Evolutionary conservation across 495 filamentous ascomycete species (phyloP).

Genomic region (Trichocladium uniseriatum): DNA sequence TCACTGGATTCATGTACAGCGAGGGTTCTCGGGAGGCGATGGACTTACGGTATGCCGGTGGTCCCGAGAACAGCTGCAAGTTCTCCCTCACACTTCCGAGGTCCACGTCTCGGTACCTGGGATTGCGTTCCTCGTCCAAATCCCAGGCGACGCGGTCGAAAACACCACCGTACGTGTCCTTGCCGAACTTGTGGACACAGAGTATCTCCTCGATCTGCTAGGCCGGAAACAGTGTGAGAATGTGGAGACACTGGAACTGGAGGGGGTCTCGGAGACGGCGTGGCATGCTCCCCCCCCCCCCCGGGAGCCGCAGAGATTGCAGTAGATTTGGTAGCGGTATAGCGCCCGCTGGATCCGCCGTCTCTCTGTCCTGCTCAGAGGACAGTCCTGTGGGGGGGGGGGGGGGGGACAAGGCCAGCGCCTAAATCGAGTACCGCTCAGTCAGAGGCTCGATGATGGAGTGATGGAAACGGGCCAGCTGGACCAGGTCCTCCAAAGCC

Average conservation of each 20-base stretch:
- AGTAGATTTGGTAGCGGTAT: background rate
- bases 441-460: background rate
- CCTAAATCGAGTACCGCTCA: background rate
- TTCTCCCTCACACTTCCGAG: background rate
- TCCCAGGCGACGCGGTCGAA: conserved; percentile 2
- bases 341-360: background rate
- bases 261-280: too few species aligned
- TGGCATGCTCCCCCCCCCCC: background rate
- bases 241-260: background rate
- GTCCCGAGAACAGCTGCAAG: too few species aligned
- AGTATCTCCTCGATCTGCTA: conserved; percentile 3
- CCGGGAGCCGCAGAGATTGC: background rate
- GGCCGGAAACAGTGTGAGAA: background rate
- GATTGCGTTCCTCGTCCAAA: background rate
- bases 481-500: background rate
- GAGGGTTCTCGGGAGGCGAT: too few species aligned
- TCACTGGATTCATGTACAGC: too few species aligned
- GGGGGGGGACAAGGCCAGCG: background rate
- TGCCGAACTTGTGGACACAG: background rate
- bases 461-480: background rate
- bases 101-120: background rate
- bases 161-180: background rate
- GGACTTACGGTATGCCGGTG: too few species aligned
- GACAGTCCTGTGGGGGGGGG: background rate
- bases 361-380: background rate